Evolutionary conservation across 352 stramenopile species (phyloP).

Genomic region (Phytopythium delawarense): DNA sequence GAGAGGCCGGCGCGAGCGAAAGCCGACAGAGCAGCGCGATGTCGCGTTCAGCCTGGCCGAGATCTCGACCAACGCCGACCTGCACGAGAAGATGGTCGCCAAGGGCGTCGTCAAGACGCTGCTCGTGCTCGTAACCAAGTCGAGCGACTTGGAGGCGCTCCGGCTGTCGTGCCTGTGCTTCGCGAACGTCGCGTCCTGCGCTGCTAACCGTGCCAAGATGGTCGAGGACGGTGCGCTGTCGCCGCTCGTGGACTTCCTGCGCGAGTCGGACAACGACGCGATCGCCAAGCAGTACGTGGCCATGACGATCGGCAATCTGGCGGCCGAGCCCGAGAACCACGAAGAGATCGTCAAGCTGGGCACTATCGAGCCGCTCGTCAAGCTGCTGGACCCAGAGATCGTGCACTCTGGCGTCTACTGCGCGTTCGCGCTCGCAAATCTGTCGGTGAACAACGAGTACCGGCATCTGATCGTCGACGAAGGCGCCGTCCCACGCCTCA

Average conservation of each 20-base stretch:
- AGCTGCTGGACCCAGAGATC: constrained; percentile 88
- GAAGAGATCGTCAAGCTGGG: constrained; percentile 93
- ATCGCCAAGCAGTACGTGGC: constrained; percentile 94
- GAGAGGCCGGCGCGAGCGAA: constrained; percentile 91
- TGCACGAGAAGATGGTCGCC: constrained; percentile 93
- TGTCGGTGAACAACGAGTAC: constrained; percentile 94
- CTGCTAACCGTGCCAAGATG: constrained; percentile 86
- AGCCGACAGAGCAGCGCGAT: constrained; percentile 94
- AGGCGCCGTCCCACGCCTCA: constrained; percentile 91
- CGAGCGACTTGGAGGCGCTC: constrained; percentile 91
- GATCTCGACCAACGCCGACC: constrained; percentile 91
- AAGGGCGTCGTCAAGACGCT: constrained; percentile 94
- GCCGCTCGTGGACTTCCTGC: constrained; percentile 89
- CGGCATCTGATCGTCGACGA: constrained; percentile 90
- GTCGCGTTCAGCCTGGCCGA: constrained; percentile 95
- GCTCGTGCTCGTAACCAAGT: constrained; percentile 88
- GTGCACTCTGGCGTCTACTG: constrained; percentile 87
- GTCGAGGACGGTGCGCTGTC: constrained; percentile 91
- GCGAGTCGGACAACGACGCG: constrained; percentile 67
- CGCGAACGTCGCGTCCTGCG: constrained; percentile 92
- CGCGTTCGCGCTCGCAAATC: constrained; percentile 93
- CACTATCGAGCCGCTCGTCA: constrained; percentile 88
- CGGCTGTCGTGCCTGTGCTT: constrained; percentile 93
- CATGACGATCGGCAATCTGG: constrained; percentile 95
- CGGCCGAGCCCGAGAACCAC: constrained; percentile 92